Evolutionary conservation across 495 filamentous ascomycete species (phyloP).

Genomic region (Penicillium atrosanguineum): DNA sequence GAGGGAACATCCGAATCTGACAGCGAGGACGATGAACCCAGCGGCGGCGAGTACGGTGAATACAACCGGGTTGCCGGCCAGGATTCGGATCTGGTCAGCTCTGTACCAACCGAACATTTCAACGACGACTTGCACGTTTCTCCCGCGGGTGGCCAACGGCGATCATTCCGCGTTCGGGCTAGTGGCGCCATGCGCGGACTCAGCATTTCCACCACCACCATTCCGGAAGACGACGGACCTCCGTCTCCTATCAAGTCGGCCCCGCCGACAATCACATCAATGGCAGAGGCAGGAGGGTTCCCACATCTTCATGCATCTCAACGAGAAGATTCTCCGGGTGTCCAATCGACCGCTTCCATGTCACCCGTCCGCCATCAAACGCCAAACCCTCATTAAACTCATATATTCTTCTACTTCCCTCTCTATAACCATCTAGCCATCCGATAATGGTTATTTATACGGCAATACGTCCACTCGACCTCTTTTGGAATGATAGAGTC

Average conservation of each 20-base stretch:
- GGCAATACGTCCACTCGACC: background rate
- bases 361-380: slow-evolving; percentile 18
- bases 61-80: slow-evolving; percentile 28
- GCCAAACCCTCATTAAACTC: slow-evolving; percentile 10
- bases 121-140: slow-evolving; percentile 33
- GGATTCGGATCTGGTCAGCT: slow-evolving; percentile 23
- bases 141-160: slow-evolving; percentile 26
- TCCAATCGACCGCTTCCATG: slow-evolving; percentile 20
- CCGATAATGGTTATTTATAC: slow-evolving; percentile 11
- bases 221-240: slow-evolving; percentile 30
- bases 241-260: slow-evolving; percentile 34
- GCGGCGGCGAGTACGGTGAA: slow-evolving; percentile 22
- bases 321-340: slow-evolving; percentile 20
- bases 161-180: slow-evolving; percentile 39
- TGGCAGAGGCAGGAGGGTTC: slow-evolving; percentile 26
- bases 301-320: slow-evolving; percentile 11
- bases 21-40: slow-evolving; percentile 28
- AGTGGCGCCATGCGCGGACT: slow-evolving; percentile 35
- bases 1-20: slow-evolving; percentile 32
- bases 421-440: slow-evolving; percentile 15
- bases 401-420: slow-evolving; percentile 7
- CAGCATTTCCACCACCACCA: slow-evolving; percentile 32
- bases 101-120: slow-evolving; percentile 14
- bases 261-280: slow-evolving; percentile 31
- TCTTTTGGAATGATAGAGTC: slow-evolving; percentile 8